These are phyloP conservation scores for Kodamaea jinghongensis DNA, from an alignment of 805 yeast species.

Conservation along the genomic window DNA sequence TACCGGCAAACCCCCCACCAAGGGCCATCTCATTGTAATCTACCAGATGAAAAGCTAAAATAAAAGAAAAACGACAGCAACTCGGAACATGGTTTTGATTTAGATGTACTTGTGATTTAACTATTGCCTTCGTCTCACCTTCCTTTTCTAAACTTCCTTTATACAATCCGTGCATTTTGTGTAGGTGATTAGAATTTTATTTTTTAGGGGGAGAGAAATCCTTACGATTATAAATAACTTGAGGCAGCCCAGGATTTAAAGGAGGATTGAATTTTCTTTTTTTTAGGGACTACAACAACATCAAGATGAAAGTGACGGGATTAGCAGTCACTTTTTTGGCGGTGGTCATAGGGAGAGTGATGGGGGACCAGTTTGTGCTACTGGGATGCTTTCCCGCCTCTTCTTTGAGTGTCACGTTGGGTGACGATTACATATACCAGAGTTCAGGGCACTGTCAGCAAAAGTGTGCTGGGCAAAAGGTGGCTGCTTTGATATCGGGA, in stretches of 20 bases:
- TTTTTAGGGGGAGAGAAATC: slow-evolving; percentile 1
- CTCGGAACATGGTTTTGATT: too few relatives aligned
- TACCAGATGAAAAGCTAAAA: too few relatives aligned
- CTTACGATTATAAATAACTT: slow-evolving; percentile 5
- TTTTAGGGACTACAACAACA: not conserved
- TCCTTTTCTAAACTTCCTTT: too few relatives aligned
- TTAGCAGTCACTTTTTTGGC: slow-evolving; percentile 4
- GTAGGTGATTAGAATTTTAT: slow-evolving; percentile 2
- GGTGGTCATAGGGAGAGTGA: slow-evolving; percentile 2
- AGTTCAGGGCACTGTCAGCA: slow-evolving; percentile 55
- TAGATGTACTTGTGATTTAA: too few relatives aligned
- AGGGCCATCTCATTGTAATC: too few relatives aligned
- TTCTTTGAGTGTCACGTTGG: slow-evolving; percentile 5
- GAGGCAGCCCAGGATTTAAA: slow-evolving; percentile 3
- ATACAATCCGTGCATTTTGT: not conserved
- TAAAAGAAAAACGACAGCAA: too few relatives aligned
- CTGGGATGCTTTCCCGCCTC: slow-evolving; percentile 22
- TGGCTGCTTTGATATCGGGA: slow-evolving; percentile 46
- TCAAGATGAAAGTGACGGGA: slow-evolving; percentile 6
- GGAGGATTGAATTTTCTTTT: not conserved
- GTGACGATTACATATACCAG: slow-evolving; percentile 55
- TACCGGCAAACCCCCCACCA: too few relatives aligned
- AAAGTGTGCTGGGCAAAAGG: slow-evolving; percentile 46
- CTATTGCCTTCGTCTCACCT: too few relatives aligned
- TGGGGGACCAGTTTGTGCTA: slow-evolving; percentile 11